Evolutionary conservation across 2,329 filamentous ascomycete genomes (phyloP), one percentile per base, ranked within the genome.

Genomic region (Trichophaea hybrida): DNA sequence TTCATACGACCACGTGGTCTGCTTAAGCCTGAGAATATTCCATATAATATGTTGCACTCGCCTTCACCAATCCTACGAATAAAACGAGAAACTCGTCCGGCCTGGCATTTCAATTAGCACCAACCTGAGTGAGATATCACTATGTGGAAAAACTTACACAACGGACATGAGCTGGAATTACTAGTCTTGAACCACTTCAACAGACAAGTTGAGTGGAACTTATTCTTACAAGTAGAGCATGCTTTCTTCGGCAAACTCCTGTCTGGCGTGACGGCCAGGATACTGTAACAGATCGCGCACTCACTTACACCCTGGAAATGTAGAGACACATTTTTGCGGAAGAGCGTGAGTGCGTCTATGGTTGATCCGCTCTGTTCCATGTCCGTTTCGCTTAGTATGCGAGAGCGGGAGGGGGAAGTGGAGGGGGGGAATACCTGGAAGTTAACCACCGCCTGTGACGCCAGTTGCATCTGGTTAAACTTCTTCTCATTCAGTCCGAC

Each of bases 161-260:
- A 75, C 52, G 93, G 93, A 73, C 93, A 98, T 53, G 85, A 91
- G 69, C 86, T 93, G 69, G 88, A 84, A 72, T 88, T 94, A 71
- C 89, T 95, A 68, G 80, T 91, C 77, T 88, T 86, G 76, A 98
- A 97, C 93, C 93, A 98, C 74, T 91, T 90, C 75, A 88, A 95
- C 73, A 98, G 73, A 74, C 93, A 98, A 1, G 81, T 80, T 0
- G 84, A 80, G 73, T 98, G 93, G 76, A 97, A 98, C 57, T 86
- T 75, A 73, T 98, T 91, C 76, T 89, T 91, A 78, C 93, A 98
- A 1, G 91, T 97, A 51, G 80, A 77, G 72, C 93, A 98, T 58
- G 81, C 78, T 77, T 97, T 97, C 71, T 93, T 91, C 0, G 93
- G 93, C 71, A 94, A 81, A 72, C 86, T 85, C 76, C 87, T 87